Evolutionary conservation across 495 filamentous ascomycete species (phyloP).

Genomic region (Hypoxylon fuscum): DNA sequence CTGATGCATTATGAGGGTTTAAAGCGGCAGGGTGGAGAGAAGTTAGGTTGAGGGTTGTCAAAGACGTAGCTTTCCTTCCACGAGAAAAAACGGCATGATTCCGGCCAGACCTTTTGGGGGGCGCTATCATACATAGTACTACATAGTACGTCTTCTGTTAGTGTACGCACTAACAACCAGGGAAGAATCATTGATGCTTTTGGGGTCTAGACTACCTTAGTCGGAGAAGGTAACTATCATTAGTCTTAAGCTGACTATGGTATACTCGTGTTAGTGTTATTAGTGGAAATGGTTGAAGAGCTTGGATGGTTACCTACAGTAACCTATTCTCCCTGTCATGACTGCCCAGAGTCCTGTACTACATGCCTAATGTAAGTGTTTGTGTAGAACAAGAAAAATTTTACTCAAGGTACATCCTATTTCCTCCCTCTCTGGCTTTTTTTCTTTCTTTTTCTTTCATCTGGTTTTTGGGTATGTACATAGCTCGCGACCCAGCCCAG

Average conservation of each 20-base stretch:
- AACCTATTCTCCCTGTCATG: too few relatives aligned
- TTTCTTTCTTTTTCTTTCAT: too few relatives aligned
- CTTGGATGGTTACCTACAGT: too few relatives aligned
- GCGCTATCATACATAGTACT: conserved; percentile 25
- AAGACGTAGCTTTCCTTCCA: not conserved
- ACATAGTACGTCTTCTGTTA: conserved; percentile 18
- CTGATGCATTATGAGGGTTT: conserved; percentile 14
- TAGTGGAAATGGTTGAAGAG: too few relatives aligned
- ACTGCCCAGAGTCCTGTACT: too few relatives aligned
- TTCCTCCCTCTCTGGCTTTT: too few relatives aligned
- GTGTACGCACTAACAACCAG: conserved; percentile 23
- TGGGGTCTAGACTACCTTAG: conserved; percentile 14
- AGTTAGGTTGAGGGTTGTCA: not conserved
- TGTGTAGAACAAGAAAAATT: too few relatives aligned
- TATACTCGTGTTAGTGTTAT: conserved; percentile 23
- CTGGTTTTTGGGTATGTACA: conserved; percentile 1
- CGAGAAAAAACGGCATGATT: conserved; percentile 1
- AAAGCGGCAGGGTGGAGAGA: conserved; percentile 33
- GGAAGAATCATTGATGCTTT: conserved; percentile 17
- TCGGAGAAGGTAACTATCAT: too few relatives aligned
- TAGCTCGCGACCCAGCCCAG: conserved; percentile 2
- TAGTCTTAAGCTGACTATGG: too few relatives aligned
- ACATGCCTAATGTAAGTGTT: too few relatives aligned
- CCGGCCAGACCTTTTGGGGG: conserved; percentile 1
- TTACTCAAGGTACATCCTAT: too few relatives aligned